Conservation (phyloP, 2,329 filamentous ascomycete genomes). For the Talaromyces verruculosus region DNA sequence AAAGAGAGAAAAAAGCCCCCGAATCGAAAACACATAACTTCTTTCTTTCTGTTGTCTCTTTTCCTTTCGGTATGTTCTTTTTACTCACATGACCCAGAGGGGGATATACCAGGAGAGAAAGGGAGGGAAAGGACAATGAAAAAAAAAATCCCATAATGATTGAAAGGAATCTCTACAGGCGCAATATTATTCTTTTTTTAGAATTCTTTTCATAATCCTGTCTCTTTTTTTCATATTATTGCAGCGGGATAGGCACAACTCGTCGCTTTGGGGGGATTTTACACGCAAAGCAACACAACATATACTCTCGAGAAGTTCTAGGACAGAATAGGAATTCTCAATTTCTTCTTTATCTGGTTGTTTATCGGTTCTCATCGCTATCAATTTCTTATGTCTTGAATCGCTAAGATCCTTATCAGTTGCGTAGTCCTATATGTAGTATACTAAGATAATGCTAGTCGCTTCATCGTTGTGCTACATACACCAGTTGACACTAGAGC, state of each 20-base stretch:
- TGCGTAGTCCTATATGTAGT: not conserved
- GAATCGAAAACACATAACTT: constrained; percentile 14
- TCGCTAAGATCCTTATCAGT: not conserved
- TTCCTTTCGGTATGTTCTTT: not conserved
- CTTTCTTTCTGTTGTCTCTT: constrained; percentile 9
- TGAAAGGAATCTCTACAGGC: constrained; percentile 19
- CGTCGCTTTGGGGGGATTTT: constrained; percentile 1
- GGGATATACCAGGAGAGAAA: constrained; percentile 1
- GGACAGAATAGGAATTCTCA: constrained; percentile 12
- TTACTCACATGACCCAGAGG: constrained; percentile 1
- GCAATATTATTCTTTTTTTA: constrained; percentile 19
- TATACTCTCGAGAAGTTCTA: constrained; percentile 8
- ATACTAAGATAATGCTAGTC: too few relatives aligned
- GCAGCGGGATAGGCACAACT: constrained; percentile 4
- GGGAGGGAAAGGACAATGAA: constrained; percentile 2
- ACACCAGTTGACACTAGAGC: too few relatives aligned
- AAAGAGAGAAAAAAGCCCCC: constrained; percentile 4
- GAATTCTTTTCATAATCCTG: constrained; percentile 16
- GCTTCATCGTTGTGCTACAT: too few relatives aligned
- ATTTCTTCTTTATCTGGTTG: not conserved
- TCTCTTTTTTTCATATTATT: not conserved
- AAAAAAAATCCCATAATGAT: constrained; percentile 16
- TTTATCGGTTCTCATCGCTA: not conserved
- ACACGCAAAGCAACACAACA: constrained; percentile 1
- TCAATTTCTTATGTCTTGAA: not conserved